Evolutionary conservation across 441 rosid genomes (phyloP).

Genomic region (Corymbia calophylla): DNA sequence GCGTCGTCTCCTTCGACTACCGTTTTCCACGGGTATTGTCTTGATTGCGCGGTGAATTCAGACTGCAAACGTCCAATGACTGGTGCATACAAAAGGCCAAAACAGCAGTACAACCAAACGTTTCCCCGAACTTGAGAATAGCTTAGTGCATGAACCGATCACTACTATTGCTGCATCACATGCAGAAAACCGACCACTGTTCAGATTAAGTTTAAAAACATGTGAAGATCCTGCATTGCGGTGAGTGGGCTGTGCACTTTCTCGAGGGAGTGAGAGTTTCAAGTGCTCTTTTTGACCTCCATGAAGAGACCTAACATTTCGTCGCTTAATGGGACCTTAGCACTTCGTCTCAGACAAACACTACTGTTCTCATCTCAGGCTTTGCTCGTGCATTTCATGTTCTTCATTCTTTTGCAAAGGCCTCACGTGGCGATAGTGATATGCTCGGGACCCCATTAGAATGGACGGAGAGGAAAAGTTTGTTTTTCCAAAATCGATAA

Average conservation of each 20-base stretch:
- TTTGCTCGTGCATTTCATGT: neutral
- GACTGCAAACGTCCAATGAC: neutral
- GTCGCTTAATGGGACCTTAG: neutral
- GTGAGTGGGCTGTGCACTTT: neutral
- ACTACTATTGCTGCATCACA: neutral
- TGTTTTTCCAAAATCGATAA: neutral
- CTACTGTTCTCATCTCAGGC: neutral
- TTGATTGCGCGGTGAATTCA: neutral
- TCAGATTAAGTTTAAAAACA: neutral
- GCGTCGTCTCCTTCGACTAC: neutral
- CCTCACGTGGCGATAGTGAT: neutral
- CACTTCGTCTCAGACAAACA: neutral
- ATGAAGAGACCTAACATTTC: neutral
- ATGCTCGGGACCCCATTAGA: neutral
- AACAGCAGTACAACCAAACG: neutral
- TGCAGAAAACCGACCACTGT: neutral
- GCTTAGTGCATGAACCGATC: neutral
- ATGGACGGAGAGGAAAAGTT: neutral
- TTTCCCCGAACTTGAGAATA: neutral
- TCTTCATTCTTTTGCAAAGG: neutral
- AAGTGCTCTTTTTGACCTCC: neutral
- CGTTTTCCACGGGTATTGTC: neutral
- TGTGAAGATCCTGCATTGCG: neutral
- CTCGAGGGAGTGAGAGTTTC: neutral
- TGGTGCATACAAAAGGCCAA: neutral